Evolutionary conservation across 495 filamentous ascomycete species (phyloP).

Genomic region (Hapsidospora chrysogenum): DNA sequence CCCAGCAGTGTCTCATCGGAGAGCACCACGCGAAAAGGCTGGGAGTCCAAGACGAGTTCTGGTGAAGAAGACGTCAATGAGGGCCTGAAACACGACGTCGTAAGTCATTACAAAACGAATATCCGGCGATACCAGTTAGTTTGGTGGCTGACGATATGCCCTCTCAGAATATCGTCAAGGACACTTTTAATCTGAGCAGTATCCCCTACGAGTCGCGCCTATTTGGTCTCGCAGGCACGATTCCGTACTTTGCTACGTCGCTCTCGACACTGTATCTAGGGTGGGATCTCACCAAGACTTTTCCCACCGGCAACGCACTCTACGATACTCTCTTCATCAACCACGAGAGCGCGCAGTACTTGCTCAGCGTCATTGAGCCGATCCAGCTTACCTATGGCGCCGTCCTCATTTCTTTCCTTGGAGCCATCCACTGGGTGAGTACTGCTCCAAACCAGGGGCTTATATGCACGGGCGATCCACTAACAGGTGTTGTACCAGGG

Average conservation of each 20-base stretch:
- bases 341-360: constrained; percentile 51
- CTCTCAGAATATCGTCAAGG: constrained; percentile 56
- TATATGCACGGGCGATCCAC: not conserved
- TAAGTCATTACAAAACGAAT: constrained; percentile 35
- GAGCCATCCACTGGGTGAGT: constrained; percentile 86
- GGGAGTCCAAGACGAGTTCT: no score
- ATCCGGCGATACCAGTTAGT: not conserved
- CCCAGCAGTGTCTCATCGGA: constrained; percentile 41
- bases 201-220: constrained; percentile 70
- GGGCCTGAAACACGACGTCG: constrained; percentile 57
- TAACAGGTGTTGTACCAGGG: constrained; percentile 15
- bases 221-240: constrained; percentile 73
- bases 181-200: constrained; percentile 63
- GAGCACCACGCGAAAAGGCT: constrained; percentile 38
- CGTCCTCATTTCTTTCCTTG: constrained; percentile 88
- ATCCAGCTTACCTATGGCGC: constrained; percentile 89
- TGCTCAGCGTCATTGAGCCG: constrained; percentile 72
- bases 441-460: not conserved
- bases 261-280: constrained; percentile 73
- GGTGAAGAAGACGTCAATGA: constrained; percentile 58
- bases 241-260: constrained; percentile 84
- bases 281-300: constrained; percentile 57
- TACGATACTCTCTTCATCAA: constrained; percentile 37
- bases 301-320: constrained; percentile 40
- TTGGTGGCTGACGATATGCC: no score